A percentile compares a stretch with the other conserved stretches of the same genome.
phyloP scores from a whole-genome alignment of 768 basidiomycete genomes.

The Suillus alpinus region DNA sequence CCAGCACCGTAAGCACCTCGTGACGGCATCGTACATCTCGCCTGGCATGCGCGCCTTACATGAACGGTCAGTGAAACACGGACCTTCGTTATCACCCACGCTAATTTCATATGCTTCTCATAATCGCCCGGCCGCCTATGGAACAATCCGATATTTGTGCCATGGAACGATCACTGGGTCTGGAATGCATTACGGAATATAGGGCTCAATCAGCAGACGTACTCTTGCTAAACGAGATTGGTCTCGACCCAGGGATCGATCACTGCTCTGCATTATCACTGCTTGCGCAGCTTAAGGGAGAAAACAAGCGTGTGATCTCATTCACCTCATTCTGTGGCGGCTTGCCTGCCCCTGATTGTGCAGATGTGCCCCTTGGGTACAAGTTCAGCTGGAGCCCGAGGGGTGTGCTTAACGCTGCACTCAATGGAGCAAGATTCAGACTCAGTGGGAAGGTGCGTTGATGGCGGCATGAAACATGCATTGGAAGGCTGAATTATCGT shows the following conservation, averaged over 20 bases:
- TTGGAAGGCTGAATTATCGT: neutral
- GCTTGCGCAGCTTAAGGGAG: conserved; percentile 46
- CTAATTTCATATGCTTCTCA: neutral
- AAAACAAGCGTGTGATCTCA: conserved; percentile 57
- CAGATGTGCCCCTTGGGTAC: conserved; percentile 72
- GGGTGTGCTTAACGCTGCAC: conserved; percentile 79
- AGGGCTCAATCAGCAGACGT: conserved; percentile 65
- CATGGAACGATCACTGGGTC: neutral
- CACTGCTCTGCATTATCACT: conserved; percentile 83
- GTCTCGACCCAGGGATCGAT: conserved; percentile 87
- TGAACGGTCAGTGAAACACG: conserved; percentile 45
- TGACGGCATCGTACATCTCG: conserved; percentile 91
- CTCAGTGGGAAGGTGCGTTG: conserved; percentile 52
- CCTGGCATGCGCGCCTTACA: conserved; percentile 69
- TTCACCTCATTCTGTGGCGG: conserved; percentile 95
- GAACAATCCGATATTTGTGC: neutral
- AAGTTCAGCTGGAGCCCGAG: conserved; percentile 94
- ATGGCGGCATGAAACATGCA: neutral
- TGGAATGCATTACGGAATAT: neutral
- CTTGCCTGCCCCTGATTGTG: conserved; percentile 71
- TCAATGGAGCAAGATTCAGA: conserved; percentile 69
- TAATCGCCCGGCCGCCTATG: neutral
- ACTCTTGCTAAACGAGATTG: conserved; percentile 85
- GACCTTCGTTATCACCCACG: neutral
- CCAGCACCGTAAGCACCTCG: conserved; percentile 63